Base-by-base conservation (phyloP, 495 filamentous ascomycete species). In the Hapsidospora chrysogenum region DNA sequence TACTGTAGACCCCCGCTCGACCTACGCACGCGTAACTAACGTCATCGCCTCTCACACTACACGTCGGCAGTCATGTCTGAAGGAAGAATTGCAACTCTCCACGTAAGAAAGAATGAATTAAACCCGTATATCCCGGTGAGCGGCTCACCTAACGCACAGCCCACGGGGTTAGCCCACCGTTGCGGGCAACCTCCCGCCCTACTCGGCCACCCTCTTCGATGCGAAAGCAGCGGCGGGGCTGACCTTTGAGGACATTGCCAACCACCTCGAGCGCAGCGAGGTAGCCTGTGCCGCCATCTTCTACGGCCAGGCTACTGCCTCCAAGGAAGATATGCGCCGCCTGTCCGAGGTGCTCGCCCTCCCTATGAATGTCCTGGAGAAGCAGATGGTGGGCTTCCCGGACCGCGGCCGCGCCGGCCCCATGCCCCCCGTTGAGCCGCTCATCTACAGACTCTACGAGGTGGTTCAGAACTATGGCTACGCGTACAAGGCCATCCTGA, bases 391-490 rank as follows among this genome's bases (percentile, higher is more conserved):
- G 16, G 76, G 73, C 0, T 85, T 74, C 52, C 89, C 89, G 1
- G 79, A 94, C 52, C 70, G 89, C 2, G 89, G 89, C 22, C 63
- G 70, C n/a, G 63, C 71, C 1, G 73, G 84, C 6, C 84, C 92
- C 33, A 93, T 97, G 86, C 89, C 89, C 9, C 89, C 89, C 20
- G 76, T 74, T 36, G 89, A 97, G 49, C 89, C 89, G 11, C 56
- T 95, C 42, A 87, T 97, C 50, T 97, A 97, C 51, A 66, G 89
- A 0, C 53, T 97, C 38, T 97, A 83, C 56, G 89, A 97, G 66
- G 83, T 96, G 53, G 79, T 97, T 48, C 86, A 95, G 70, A 97
- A 92, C 51, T 97, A 96, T 50, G 89, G 89, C 4, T 89, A 92
- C 55, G 82, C 89, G 16, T 95, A 89, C 57, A 96, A 96, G 68